These are phyloP conservation scores for Excoecaria agallocha DNA, from an alignment of 345 rosid species.

Conservation along the genomic window DNA sequence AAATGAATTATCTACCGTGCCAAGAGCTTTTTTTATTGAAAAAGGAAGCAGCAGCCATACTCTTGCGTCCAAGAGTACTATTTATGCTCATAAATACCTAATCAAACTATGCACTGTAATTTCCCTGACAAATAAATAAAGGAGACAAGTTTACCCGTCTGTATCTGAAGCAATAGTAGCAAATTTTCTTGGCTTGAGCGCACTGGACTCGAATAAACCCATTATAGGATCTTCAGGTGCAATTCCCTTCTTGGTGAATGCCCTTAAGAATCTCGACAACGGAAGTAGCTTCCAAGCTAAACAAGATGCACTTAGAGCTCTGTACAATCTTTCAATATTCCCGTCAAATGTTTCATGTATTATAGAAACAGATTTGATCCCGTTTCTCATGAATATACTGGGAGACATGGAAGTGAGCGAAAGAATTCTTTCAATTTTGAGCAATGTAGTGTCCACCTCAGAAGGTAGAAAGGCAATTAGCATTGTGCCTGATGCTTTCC, in stretches of 20 bases:
- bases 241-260: constrained; percentile 64
- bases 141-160: too few relatives aligned
- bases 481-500: constrained; percentile 53
- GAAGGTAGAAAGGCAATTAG: constrained; percentile 87
- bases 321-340: constrained; percentile 77
- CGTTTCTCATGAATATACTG: constrained; percentile 50
- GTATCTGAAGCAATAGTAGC: constrained; percentile 86
- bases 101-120: too few relatives aligned
- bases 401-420: constrained; percentile 96
- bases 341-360: constrained; percentile 55
- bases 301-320: constrained; percentile 85
- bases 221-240: constrained; percentile 94
- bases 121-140: too few relatives aligned
- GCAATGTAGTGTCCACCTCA: constrained; percentile 67
- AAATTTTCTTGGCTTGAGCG: constrained; percentile 89
- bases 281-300: constrained; percentile 58
- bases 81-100: too few relatives aligned
- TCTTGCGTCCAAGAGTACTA: too few relatives aligned
- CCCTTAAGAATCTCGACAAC: constrained; percentile 41
- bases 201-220: constrained; percentile 81
- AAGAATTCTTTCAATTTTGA: constrained; percentile 74
- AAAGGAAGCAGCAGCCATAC: too few relatives aligned
- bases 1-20: too few relatives aligned
- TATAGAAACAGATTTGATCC: constrained; percentile 58
- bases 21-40: too few relatives aligned